Evolutionary conservation across 148 eudicot species (phyloP).

Genomic region (Rhododendron ferrugineum): DNA sequence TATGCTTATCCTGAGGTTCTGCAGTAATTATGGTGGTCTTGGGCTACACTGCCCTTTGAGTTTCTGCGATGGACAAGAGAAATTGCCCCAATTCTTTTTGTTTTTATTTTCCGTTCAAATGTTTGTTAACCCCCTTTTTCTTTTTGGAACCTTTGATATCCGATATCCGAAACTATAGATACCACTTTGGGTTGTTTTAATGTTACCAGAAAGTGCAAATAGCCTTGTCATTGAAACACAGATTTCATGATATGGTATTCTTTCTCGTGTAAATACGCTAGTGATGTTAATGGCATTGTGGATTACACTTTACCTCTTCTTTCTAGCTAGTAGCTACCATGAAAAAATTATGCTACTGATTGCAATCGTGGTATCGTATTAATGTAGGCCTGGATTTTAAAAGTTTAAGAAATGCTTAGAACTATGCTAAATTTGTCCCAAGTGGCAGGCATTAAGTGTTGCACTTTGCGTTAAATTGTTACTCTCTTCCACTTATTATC

Average conservation of each 20-base stretch:
- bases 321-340: background rate
- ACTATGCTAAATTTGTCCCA: background rate
- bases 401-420: background rate
- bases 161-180: background rate
- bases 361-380: background rate
- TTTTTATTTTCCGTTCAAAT: background rate
- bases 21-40: background rate
- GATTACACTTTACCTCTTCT: background rate
- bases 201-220: background rate
- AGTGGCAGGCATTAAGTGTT: background rate
- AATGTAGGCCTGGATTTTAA: background rate
- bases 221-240: background rate
- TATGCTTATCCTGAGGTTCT: background rate
- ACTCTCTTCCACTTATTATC: background rate
- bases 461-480: background rate
- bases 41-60: background rate
- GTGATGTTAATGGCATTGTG: background rate
- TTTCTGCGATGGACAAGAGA: background rate
- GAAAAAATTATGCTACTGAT: background rate
- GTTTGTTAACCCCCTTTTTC: background rate
- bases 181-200: background rate
- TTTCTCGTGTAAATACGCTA: background rate
- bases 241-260: background rate
- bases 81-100: background rate
- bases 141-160: background rate